Evolutionary conservation across 306 rosid species (phyloP), one percentile per base, ranked within the genome.

Genomic region (Comarum palustre): DNA sequence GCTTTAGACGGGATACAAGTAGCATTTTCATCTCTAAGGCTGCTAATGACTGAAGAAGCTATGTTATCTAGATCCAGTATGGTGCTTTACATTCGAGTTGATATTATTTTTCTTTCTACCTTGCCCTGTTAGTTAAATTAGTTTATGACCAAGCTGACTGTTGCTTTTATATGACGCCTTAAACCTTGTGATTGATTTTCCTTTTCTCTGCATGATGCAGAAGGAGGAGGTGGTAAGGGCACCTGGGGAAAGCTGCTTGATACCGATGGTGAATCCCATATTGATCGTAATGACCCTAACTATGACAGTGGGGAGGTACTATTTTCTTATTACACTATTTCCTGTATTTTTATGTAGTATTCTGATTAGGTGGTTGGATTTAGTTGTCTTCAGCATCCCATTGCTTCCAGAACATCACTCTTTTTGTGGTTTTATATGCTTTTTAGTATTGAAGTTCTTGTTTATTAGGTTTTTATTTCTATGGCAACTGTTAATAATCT

Each of bases 241-340:
- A 87, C 90, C 2, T 87, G 88, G 90, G 90, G 90, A 69, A 87
- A 84, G 58, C 73, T 87, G 45, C 84, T 87, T 1, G 90, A 87
- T 78, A 82, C 86, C 7, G 88, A 79, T 41, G 85, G 85, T 32
- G 90, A 75, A 64, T 58, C 88, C 47, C 82, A 48, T 72, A 66
- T 84, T 72, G 90, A 87, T 75, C 75, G 90, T 17, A 87, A 87
- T 59, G 90, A 87, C 77, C 90, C 88, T 65, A 87, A 87, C 71
- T 87, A 87, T 34, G 90, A 87, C 66, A 87, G 90, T 68, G 90
- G 88, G 41, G 90, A 87, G 90, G 90, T 87, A 84, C 65, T 57
- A 63, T 31, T 25, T 54, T 68, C 25, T 2, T 46, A 6, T 58
- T 11, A 15, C 8, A 46, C 15, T 67, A 7, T 36, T 15, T 47